Evolutionary conservation across 75 land plant species (phyloP).

Genomic region (Pinus tabuliformis): DNA sequence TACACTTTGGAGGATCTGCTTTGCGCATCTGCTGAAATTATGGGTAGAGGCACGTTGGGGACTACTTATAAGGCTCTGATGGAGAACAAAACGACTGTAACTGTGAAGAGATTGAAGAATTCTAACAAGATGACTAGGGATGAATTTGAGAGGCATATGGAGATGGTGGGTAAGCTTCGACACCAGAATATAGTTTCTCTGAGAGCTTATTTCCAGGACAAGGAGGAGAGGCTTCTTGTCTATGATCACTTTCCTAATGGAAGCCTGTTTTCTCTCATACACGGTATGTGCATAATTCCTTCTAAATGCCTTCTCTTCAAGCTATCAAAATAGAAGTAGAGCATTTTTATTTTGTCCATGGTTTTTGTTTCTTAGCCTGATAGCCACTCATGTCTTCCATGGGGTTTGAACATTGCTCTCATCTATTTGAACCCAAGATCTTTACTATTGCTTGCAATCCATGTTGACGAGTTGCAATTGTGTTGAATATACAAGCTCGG

Average conservation of each 20-base stretch:
- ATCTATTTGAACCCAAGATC: neutral
- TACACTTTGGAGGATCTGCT: slow-evolving; percentile 72
- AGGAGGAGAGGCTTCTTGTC: slow-evolving; percentile 82
- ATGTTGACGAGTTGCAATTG: neutral
- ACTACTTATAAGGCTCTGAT: slow-evolving; percentile 88
- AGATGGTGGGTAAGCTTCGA: slow-evolving; percentile 53
- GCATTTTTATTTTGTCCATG: neutral
- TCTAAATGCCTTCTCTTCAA: neutral
- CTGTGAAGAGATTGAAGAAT: slow-evolving; percentile 79
- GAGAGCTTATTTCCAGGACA: slow-evolving; percentile 80
- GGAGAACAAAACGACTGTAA: slow-evolving; percentile 66
- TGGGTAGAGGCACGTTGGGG: slow-evolving; percentile 81
- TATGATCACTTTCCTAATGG: slow-evolving; percentile 82
- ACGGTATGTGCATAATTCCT: slow-evolving; percentile 34
- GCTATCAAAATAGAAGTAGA: neutral
- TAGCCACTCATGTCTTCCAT: neutral
- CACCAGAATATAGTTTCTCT: slow-evolving; percentile 78
- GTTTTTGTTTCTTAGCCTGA: too few relatives aligned
- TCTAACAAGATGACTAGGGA: slow-evolving; percentile 24
- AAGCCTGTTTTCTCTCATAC: slow-evolving; percentile 76
- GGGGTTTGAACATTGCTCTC: neutral
- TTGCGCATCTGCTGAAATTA: slow-evolving; percentile 80
- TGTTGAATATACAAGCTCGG: too few relatives aligned
- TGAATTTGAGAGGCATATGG: slow-evolving; percentile 62
- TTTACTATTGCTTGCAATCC: neutral